A percentile compares a stretch with the other conserved stretches of the same genome.
phyloP scores from a whole-genome alignment of 805 yeast species.

The Jamesozyma jinghongensis region DNA sequence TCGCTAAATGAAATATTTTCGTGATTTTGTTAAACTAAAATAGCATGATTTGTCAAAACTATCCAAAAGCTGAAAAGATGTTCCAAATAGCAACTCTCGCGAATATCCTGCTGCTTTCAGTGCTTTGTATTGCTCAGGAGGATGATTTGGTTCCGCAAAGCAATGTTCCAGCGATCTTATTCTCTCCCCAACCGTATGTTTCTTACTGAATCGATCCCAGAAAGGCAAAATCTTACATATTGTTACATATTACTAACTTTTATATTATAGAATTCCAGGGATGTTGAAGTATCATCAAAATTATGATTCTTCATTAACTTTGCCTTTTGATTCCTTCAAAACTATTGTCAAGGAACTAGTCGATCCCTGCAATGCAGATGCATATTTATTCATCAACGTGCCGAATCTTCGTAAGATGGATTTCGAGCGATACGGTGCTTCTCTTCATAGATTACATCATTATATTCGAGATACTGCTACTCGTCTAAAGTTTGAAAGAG shows the following conservation, averaged over 20 bases:
- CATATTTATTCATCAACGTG: slow-evolving; percentile 46
- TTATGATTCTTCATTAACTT: slow-evolving; percentile 8
- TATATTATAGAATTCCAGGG: slow-evolving; percentile 16
- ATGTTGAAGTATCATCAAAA: slow-evolving; percentile 14
- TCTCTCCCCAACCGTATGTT: slow-evolving; percentile 10
- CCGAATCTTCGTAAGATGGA: slow-evolving; percentile 46
- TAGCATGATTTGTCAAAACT: too few species aligned
- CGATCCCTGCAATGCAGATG: slow-evolving; percentile 43
- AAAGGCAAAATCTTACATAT: too few species aligned
- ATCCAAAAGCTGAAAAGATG: too few species aligned
- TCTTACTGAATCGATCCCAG: too few species aligned
- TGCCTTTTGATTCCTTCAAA: slow-evolving; percentile 24
- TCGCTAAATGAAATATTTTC: too few species aligned
- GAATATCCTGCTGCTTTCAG: neutral
- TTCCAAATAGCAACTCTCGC: too few species aligned
- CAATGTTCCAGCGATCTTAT: slow-evolving; percentile 12
- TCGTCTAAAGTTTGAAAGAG: slow-evolving; percentile 48
- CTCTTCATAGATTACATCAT: slow-evolving; percentile 42
- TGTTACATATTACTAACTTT: neutral
- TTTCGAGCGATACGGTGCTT: slow-evolving; percentile 32
- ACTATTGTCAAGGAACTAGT: slow-evolving; percentile 28
- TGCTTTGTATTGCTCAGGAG: neutral
- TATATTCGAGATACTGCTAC: slow-evolving; percentile 52
- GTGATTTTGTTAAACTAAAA: too few species aligned
- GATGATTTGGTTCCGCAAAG: slow-evolving; percentile 4